A percentile compares a stretch with the other conserved stretches of the same genome.
Evolutionary conservation across 2,329 filamentous ascomycete genomes (phyloP).

Genomic region (Neonectria neomacrospora): DNA sequence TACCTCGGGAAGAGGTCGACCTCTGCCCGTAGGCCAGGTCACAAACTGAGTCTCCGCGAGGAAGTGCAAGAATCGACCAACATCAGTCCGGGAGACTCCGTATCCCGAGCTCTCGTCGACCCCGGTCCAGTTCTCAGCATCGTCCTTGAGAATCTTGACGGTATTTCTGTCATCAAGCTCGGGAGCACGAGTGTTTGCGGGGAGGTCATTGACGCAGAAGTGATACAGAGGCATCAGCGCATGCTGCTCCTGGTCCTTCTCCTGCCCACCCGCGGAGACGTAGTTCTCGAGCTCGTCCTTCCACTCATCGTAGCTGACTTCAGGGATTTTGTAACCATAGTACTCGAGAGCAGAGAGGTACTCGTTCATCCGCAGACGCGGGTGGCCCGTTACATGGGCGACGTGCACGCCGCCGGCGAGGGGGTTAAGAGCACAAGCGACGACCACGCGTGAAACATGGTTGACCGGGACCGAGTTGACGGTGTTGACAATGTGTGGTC

Average conservation of each 20-base stretch:
- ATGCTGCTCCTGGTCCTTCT: conserved; percentile 40
- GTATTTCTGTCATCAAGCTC: conserved; percentile 62
- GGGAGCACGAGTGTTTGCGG: conserved; percentile 27
- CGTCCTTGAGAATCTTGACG: conserved; percentile 69
- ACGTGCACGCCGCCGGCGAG: conserved; percentile 64
- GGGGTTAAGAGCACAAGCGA: conserved; percentile 75
- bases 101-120: conserved; percentile 64
- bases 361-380: conserved; percentile 79
- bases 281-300: conserved; percentile 43
- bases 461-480: conserved; percentile 90
- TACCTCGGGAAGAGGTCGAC: conserved; percentile 41
- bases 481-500: conserved; percentile 84
- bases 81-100: conserved; percentile 41
- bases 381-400: conserved; percentile 82
- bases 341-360: conserved; percentile 75
- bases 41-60: conserved; percentile 47
- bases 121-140: conserved; percentile 68
- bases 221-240: conserved; percentile 30
- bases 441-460: conserved; percentile 83
- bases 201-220: conserved; percentile 29
- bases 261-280: conserved; percentile 39
- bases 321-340: conserved; percentile 80
- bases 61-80: conserved; percentile 44
- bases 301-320: conserved; percentile 70
- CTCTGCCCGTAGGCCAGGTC: conserved; percentile 43